phyloP scores from a whole-genome alignment of 352 stramenopile species.

The Phytopythium litorale region DNA sequence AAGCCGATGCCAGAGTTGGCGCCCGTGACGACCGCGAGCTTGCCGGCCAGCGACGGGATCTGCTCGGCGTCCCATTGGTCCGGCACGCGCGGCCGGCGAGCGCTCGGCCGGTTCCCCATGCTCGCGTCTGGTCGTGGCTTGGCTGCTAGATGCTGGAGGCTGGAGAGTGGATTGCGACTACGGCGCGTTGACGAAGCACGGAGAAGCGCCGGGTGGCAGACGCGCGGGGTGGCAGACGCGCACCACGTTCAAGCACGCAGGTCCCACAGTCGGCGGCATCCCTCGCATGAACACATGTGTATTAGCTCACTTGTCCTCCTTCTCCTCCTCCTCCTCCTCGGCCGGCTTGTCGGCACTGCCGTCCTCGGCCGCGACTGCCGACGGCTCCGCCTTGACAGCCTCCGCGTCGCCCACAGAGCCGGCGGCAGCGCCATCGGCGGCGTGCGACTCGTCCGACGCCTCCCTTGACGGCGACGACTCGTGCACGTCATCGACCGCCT shows the following conservation, averaged over 20 bases:
- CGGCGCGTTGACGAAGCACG: too few relatives aligned
- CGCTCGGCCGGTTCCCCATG: slow-evolving; percentile 11
- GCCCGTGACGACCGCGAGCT: slow-evolving; percentile 30
- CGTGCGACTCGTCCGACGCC: not conserved
- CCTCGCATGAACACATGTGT: too few relatives aligned
- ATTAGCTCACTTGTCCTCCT: slow-evolving; percentile 4
- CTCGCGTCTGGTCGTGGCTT: not conserved
- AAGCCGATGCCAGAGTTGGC: slow-evolving; percentile 41
- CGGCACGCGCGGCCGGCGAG: slow-evolving; percentile 5
- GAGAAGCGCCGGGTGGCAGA: too few relatives aligned
- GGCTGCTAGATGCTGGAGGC: not conserved
- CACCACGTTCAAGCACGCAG: too few relatives aligned
- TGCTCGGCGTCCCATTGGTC: slow-evolving; percentile 20
- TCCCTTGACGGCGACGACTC: not conserved
- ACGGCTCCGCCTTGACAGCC: not conserved
- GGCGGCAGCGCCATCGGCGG: not conserved
- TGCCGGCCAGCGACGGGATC: slow-evolving; percentile 20
- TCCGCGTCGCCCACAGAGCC: not conserved
- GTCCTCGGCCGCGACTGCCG: not conserved
- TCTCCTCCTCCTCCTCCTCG: slow-evolving; percentile 1
- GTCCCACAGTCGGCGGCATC: too few relatives aligned
- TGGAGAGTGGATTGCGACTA: too few relatives aligned
- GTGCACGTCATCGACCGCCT: not conserved
- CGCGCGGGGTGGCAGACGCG: too few relatives aligned
- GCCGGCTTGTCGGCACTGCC: not conserved